These are phyloP conservation scores for Chalciporus piperatus DNA, from an alignment of 768 basidiomycete species.

Conservation along the genomic window DNA sequence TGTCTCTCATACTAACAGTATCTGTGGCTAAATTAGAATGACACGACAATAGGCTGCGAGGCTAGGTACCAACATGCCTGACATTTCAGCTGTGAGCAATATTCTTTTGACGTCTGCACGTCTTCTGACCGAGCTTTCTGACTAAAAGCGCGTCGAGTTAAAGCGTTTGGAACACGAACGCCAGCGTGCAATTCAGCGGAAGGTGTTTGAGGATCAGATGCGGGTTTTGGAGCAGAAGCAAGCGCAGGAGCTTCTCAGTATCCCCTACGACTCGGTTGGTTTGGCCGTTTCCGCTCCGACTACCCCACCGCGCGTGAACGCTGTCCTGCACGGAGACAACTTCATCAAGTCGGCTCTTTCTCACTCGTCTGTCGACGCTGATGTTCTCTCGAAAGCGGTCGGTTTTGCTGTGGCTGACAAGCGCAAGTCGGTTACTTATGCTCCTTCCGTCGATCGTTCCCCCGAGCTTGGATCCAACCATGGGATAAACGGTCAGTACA, in stretches of 20 bases:
- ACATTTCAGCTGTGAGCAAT: slow-evolving; percentile 74
- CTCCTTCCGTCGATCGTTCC: slow-evolving; percentile 71
- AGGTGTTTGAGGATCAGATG: slow-evolving; percentile 97
- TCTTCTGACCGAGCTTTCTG: slow-evolving; percentile 9
- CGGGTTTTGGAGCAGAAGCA: slow-evolving; percentile 89
- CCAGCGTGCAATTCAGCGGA: slow-evolving; percentile 81
- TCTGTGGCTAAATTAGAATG: slow-evolving; percentile 6
- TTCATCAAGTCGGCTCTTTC: slow-evolving; percentile 42
- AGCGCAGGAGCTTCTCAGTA: slow-evolving; percentile 74
- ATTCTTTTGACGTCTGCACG: background rate
- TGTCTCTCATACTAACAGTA: slow-evolving; percentile 32
- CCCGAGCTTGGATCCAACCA: slow-evolving; percentile 56
- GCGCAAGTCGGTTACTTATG: slow-evolving; percentile 84
- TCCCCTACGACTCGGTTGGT: slow-evolving; percentile 63
- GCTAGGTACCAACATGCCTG: slow-evolving; percentile 82
- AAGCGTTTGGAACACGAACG: slow-evolving; percentile 87
- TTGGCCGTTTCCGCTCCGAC: slow-evolving; percentile 88
- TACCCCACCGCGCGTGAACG: slow-evolving; percentile 78
- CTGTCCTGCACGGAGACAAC: slow-evolving; percentile 60
- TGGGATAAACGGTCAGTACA: slow-evolving; percentile 50
- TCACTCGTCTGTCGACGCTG: slow-evolving; percentile 55
- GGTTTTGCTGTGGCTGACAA: slow-evolving; percentile 69
- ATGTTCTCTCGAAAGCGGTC: slow-evolving; percentile 65
- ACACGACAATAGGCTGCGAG: slow-evolving; percentile 61
- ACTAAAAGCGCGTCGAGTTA: slow-evolving; percentile 76